phyloP scores from a whole-genome alignment of 257 asterid species.

The Penstemon barbatus region DNA sequence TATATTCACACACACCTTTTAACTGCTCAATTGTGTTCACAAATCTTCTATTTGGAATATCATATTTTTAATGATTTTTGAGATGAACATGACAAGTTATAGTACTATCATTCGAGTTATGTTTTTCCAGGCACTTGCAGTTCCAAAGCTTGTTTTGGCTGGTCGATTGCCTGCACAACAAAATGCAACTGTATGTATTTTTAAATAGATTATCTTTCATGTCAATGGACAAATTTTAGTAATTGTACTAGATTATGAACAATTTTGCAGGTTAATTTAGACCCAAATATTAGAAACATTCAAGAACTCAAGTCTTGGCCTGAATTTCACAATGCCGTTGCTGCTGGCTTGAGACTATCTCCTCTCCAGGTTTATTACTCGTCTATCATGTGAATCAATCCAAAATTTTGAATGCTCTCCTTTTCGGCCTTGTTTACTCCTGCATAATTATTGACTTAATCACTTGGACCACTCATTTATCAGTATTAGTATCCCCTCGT shows the following conservation, averaged over 20 bases:
- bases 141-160: constrained; percentile 97
- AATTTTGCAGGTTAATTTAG: constrained; percentile 76
- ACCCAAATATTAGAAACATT: constrained; percentile 79
- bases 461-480: constrained; percentile 11
- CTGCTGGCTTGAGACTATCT: constrained; percentile 93
- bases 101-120: constrained; percentile 10
- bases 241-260: constrained; percentile 19
- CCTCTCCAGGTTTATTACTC: constrained; percentile 74
- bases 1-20: constrained; percentile 4
- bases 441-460: constrained; percentile 13
- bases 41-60: constrained; percentile 6
- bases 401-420: constrained; percentile 13
- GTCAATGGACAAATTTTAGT: constrained; percentile 22
- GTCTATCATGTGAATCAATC: constrained; percentile 3
- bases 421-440: constrained; percentile 20
- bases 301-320: constrained; percentile 96
- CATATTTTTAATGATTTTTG: constrained; percentile 15
- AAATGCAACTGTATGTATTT: constrained; percentile 75
- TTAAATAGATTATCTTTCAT: constrained; percentile 17
- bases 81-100: neutral
- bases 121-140: constrained; percentile 75
- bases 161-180: constrained; percentile 98
- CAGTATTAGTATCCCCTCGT: neutral
- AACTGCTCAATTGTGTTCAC: constrained; percentile 9
- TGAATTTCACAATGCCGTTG: constrained; percentile 98